Evolutionary conservation across 202 grass and related monocot species (phyloP), one percentile per base, ranked within the genome.

Genomic region (Schoenoplectus triqueter): DNA sequence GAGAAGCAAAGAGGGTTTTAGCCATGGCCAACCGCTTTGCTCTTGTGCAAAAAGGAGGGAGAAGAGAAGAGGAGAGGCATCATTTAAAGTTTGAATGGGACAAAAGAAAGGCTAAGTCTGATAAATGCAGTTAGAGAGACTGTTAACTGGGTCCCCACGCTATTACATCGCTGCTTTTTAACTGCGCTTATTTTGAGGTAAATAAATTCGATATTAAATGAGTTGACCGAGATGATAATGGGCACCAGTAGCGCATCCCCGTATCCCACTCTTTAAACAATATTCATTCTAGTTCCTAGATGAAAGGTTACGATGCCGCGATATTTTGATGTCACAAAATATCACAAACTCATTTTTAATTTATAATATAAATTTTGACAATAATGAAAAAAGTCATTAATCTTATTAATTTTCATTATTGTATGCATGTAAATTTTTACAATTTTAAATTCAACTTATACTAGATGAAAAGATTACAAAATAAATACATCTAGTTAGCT

Each of bases 51-150:
- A 54, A 80, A 45, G 50, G 47, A 66, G 75, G 15, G 61, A 41
- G 79, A 50, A 81, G 49, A 66, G 31, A 42, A 10, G 61, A 41
- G 79, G 41, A 81, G 49, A 66, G 31, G 51, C 59, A 83, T 56
- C 57, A n/a, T 77, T 82, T 63, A 65, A 89, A 75, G 72, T 78
- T 66, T 47, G 78, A 83, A 78, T 80, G 48, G 47, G 69, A 69
- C 83, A 56, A 56, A 39, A 46, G 20, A 89, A 86, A 86, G 66
- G 42, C 78, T 63, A 76, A 73, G 13, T 9, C 40, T 81, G 44
- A 81, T 81, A 20, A 65, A 80, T 80, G 44, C 40, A 19, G 60
- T 21, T 60, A 10, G 78, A 5, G 49, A 55, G 48, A 54, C 49
- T 75, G 72, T 51, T 31, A 54, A 49, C 9, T 20, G 45, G 69